Conservation (phyloP, 2,329 filamentous ascomycete genomes). For the Ceratocystiopsis sp. region DNA sequence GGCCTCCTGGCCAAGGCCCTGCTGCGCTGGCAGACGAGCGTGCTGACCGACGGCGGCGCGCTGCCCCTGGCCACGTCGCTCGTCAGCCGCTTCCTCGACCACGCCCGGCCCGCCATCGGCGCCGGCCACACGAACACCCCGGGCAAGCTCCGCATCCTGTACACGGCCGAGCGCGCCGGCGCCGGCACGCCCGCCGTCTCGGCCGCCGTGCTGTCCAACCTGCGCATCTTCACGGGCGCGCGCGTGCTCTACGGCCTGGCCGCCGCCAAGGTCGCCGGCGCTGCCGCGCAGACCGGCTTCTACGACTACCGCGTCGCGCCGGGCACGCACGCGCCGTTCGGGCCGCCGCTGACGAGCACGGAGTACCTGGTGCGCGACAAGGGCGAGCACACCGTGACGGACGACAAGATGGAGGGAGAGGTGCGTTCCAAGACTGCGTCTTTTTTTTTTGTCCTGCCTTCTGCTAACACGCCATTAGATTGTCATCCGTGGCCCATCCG, state of each 20-base stretch:
- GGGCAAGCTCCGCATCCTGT: constrained; percentile 66
- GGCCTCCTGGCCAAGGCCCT: constrained; percentile 43
- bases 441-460: not conserved
- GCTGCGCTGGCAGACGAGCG: constrained; percentile 54
- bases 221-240: constrained; percentile 65
- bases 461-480: constrained; percentile 31
- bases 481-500: constrained; percentile 53
- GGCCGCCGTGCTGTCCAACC: constrained; percentile 55
- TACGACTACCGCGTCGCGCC: constrained; percentile 27
- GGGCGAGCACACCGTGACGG: constrained; percentile 41
- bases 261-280: constrained; percentile 63
- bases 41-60: constrained; percentile 51
- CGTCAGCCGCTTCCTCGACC: constrained; percentile 43
- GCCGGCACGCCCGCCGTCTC: constrained; percentile 46
- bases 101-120: constrained; percentile 40
- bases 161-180: constrained; percentile 57
- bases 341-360: constrained; percentile 59
- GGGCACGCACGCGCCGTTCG: constrained; percentile 48
- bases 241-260: constrained; percentile 76
- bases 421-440: too few relatives aligned
- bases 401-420: constrained; percentile 34
- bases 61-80: constrained; percentile 51
- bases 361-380: constrained; percentile 60
- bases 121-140: constrained; percentile 10
- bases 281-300: constrained; percentile 58